Conservation (phyloP, 164 flowering plant species). For the Magnolia officinalis region DNA sequence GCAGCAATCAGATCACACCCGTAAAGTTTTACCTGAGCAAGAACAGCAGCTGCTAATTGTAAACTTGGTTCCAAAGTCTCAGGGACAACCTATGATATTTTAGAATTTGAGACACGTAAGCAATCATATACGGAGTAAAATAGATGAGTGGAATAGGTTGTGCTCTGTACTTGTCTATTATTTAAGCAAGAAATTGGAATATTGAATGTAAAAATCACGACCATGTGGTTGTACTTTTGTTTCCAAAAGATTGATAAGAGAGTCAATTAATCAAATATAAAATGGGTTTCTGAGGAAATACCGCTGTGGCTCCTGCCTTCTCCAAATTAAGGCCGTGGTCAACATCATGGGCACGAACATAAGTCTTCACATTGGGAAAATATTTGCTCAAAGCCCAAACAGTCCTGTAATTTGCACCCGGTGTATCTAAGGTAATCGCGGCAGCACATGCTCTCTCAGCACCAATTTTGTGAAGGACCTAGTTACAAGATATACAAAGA, state of each 20-base stretch:
- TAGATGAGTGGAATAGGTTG: neutral
- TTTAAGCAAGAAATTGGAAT: neutral
- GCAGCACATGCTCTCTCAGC: conserved; percentile 99
- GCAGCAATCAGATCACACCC: conserved; percentile 6
- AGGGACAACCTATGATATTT: conserved; percentile 78
- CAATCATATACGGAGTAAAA: neutral
- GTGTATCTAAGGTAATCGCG: conserved; percentile 87
- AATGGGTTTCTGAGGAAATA: conserved; percentile 23
- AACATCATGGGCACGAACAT: conserved; percentile 99
- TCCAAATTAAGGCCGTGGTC: conserved; percentile 98
- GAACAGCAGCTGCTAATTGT: conserved; percentile 99
- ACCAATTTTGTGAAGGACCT: conserved; percentile 98
- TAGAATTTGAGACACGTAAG: neutral
- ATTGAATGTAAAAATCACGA: neutral
- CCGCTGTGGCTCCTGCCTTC: conserved; percentile 99
- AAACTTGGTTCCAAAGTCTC: conserved; percentile 99
- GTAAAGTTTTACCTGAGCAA: conserved; percentile 71
- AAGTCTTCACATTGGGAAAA: conserved; percentile 95
- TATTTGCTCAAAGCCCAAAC: conserved; percentile 99
- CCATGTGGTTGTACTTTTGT: neutral
- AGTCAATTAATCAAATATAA: neutral
- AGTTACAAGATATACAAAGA: conserved; percentile 7
- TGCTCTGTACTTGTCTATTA: neutral
- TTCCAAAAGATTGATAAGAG: neutral
- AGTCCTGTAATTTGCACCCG: conserved; percentile 98